Base-by-base conservation (phyloP, 2,329 filamentous ascomycete species). In the Colletotrichum sp. region DNA sequence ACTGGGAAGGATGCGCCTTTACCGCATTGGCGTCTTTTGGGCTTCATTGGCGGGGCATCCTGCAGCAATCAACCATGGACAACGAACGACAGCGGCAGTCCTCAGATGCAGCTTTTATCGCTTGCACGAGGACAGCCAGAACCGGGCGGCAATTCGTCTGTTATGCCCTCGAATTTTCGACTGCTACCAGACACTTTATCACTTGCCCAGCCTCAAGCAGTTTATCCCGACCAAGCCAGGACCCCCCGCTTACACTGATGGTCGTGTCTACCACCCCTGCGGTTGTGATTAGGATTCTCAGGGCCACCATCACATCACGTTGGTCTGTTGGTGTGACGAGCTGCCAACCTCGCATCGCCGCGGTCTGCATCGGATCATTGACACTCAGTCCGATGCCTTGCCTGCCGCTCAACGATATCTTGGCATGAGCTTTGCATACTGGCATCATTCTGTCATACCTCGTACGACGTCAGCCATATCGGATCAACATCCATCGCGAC, bases 21-120 rank as follows among this genome's bases (percentile, higher is more conserved):
- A 62, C 63, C 39, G 57, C 62, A 59, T 76, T 68, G 57, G 63
- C 73, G 57, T 76, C 30, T 13, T 64, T 30, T 44, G 63, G 69
- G 55, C 72, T 68, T 68, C 63, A 68, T 68, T 68, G 73, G 73
- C 73, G 73, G 72, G 69, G 69, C 73, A 68, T 68, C 63, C 36
- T 72, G 73, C 73, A 72, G 55, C n/a, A 52, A 21, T 26, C 69
- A 72, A 55, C 68, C 18, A 57, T 62, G 57, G 18, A 68, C 69
- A 68, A 75, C 36, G 69, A 64, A 72, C 69, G 73, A 64, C 63
- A 59, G 63, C 63, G 73, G 63, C 69, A 72, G 68, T 60, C 52
- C 62, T 34, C 21, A 39, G 30, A 57, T 63, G 69, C 72, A 75
- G 21, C 63, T 62, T 72, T 49, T 57, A 57, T 57, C 65, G 32